A percentile compares a stretch with the other conserved stretches of the same genome.
phyloP scores from a whole-genome alignment of 2,329 filamentous ascomycete species.

The Botrytis pseudocinerea region DNA sequence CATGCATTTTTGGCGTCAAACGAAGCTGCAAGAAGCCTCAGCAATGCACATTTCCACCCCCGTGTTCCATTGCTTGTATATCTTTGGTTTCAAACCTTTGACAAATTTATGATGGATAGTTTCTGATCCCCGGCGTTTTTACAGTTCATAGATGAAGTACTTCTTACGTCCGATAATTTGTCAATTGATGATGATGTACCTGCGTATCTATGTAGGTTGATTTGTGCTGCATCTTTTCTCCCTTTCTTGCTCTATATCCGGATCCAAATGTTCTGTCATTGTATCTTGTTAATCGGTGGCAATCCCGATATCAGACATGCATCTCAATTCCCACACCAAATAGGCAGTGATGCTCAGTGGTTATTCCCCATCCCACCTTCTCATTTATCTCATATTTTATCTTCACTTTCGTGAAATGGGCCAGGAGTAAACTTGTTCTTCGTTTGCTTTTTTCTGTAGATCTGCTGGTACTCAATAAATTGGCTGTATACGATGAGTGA shows the following conservation, averaged over 20 bases:
- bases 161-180: slow-evolving; percentile 6
- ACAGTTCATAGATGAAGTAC: not conserved
- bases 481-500: slow-evolving; percentile 7
- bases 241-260: not conserved
- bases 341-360: not conserved
- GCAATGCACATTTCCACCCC: not conserved
- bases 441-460: not conserved
- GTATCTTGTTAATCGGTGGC: not conserved
- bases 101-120: slow-evolving; percentile 11
- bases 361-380: not conserved
- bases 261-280: not conserved
- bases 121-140: not conserved
- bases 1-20: slow-evolving; percentile 14
- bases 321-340: not conserved
- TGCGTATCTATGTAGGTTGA: not conserved
- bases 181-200: slow-evolving; percentile 10
- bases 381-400: not conserved
- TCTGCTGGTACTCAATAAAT: not conserved
- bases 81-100: slow-evolving; percentile 3
- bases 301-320: not conserved
- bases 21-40: slow-evolving; percentile 9
- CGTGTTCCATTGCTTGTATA: slow-evolving; percentile 6
- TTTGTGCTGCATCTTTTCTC: not conserved
- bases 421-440: not conserved
- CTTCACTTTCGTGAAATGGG: not conserved